A percentile compares a stretch with the other conserved stretches of the same genome.
These are phyloP conservation scores for Podospora sp. DNA, from an alignment of 495 filamentous ascomycete species.

Conservation along the genomic window DNA sequence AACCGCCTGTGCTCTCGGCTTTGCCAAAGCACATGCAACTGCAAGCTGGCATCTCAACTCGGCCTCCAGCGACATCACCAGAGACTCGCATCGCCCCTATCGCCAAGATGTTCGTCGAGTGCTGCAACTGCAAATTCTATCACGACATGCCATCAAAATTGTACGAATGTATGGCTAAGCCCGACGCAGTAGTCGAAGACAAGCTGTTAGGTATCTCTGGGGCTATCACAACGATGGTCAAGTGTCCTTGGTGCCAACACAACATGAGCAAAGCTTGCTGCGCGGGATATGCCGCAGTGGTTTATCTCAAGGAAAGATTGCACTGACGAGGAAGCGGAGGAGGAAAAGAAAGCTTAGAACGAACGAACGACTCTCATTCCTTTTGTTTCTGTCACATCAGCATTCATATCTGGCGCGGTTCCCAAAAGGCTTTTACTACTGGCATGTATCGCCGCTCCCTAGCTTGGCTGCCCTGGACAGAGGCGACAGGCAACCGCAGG, in stretches of 20 bases:
- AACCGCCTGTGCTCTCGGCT: slow-evolving; percentile 26
- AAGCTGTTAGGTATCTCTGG: slow-evolving; percentile 51
- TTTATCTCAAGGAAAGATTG: slow-evolving; percentile 63
- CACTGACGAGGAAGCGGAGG: slow-evolving; percentile 22
- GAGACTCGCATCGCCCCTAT: slow-evolving; percentile 44
- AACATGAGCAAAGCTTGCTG: slow-evolving; percentile 73
- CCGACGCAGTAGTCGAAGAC: slow-evolving; percentile 58
- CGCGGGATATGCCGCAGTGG: slow-evolving; percentile 70
- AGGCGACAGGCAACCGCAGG: background rate
- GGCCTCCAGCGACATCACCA: slow-evolving; percentile 12
- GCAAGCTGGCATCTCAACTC: slow-evolving; percentile 23
- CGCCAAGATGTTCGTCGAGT: slow-evolving; percentile 78
- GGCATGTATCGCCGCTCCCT: background rate
- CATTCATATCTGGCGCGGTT: slow-evolving; percentile 11
- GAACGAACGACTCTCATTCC: background rate
- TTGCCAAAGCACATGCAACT: slow-evolving; percentile 40
- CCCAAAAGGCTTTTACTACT: background rate
- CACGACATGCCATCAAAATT: slow-evolving; percentile 77
- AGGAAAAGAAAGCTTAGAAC: background rate
- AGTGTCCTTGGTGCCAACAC: slow-evolving; percentile 80
- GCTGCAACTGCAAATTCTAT: slow-evolving; percentile 79
- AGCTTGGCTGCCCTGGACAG: background rate
- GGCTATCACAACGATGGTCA: slow-evolving; percentile 59
- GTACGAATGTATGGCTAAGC: slow-evolving; percentile 72
- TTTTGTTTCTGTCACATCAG: slow-evolving; percentile 1